Evolutionary conservation across 352 stramenopile genomes (phyloP), one percentile per base, ranked within the genome.

Genomic region (Aphanomyces stellatus): DNA sequence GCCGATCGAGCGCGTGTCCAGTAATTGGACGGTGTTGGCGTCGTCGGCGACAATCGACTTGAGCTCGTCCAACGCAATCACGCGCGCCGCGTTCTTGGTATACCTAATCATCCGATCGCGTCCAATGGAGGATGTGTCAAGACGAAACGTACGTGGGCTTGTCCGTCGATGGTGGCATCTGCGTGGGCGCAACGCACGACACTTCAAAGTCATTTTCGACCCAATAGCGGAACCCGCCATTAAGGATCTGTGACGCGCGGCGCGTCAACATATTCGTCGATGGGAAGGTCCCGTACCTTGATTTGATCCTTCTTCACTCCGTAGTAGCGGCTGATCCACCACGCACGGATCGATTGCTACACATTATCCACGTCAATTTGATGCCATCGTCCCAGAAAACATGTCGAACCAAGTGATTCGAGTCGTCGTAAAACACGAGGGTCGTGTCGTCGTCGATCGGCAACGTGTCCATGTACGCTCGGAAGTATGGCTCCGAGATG

Each of bases 311-410:
- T 76, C 3, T 81, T 80, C 59, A 88, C 87, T 24, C 84, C 84
- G 55, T 80, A 92, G 72, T 90, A 80, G 33, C 73, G 76, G 62
- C 88, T 88, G 17, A 92, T 81, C 84, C 84, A 92, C 84, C 84
- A 92, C 62, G 82, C 80, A 22, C 84, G 78, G 13, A 78, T 86
- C 30, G 84, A 73, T 69, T 82, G 81, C 79, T 88, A 64, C 4
- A 15, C 25, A 51, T 34, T 11, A 34, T n/a, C n/a, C n/a, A n/a
- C n/a, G n/a, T n/a, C n/a, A n/a, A n/a, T n/a, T n/a, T n/a, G n/a
- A n/a, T n/a, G n/a, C n/a, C n/a, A n/a, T n/a, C n/a, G n/a, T n/a
- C n/a, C n/a, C n/a, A n/a, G n/a, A n/a, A n/a, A n/a, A n/a, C n/a
- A n/a, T n/a, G 65, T 25, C n/a, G 55, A 72, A 88, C 79, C 51